phyloP scores from a whole-genome alignment of 257 asterid genomes.

The Craterostigma plantagineum region DNA sequence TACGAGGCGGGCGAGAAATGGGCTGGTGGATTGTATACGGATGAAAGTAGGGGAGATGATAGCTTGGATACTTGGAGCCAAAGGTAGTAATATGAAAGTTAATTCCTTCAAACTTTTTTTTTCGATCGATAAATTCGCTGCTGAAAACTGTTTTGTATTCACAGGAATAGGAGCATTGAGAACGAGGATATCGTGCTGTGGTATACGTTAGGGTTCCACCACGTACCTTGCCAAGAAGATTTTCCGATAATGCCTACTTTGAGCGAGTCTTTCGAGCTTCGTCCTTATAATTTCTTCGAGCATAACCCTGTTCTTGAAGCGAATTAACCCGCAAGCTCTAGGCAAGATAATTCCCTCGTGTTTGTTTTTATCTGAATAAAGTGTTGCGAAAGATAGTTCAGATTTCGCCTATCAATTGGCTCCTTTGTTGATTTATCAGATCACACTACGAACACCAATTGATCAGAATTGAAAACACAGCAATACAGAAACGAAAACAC shows the following conservation, averaged over 20 bases:
- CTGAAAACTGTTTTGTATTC: background rate
- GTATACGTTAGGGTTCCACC: conserved; percentile 49
- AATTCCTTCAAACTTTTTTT: background rate
- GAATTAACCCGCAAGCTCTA: too few species aligned
- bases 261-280: conserved; percentile 27
- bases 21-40: conserved; percentile 33
- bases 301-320: conserved; percentile 28
- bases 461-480: too few species aligned
- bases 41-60: conserved; percentile 41
- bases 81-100: conserved; percentile 15
- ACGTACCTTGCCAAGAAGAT: conserved; percentile 46
- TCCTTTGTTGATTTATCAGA: too few species aligned
- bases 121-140: background rate
- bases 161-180: conserved; percentile 34
- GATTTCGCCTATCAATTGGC: too few species aligned
- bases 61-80: conserved; percentile 22
- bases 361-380: too few species aligned
- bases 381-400: too few species aligned
- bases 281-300: conserved; percentile 46
- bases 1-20: conserved; percentile 39
- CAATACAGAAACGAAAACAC: too few species aligned
- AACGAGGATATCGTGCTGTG: conserved; percentile 42
- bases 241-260: conserved; percentile 43
- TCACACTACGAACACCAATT: too few species aligned
- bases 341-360: too few species aligned